These are phyloP conservation scores for Phellinidium pouzarii DNA, from an alignment of 1,284 basidiomycete genomes.

Conservation along the genomic window DNA sequence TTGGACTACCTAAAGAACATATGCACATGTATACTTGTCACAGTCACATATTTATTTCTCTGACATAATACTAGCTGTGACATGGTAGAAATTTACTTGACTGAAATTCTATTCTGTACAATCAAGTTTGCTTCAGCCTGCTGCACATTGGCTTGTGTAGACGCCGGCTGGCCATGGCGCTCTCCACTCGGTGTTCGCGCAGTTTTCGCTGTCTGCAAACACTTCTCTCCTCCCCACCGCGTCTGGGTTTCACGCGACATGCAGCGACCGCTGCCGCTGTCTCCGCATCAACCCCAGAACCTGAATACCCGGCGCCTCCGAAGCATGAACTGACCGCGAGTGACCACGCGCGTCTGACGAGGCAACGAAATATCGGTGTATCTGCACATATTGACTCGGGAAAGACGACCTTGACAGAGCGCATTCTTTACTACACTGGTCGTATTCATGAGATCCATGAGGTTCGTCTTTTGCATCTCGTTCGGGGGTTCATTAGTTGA, in stretches of 20 bases:
- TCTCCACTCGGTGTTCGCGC: conserved; percentile 5
- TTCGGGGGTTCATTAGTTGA: conserved; percentile 12
- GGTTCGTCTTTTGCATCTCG: conserved; percentile 41
- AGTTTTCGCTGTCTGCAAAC: not conserved
- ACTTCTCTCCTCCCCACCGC: not conserved
- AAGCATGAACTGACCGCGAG: conserved; percentile 41
- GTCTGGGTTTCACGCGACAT: conserved; percentile 5
- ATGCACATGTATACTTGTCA: too few species aligned
- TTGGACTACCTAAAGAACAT: too few species aligned
- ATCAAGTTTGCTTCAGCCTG: not conserved
- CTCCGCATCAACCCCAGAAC: conserved; percentile 5
- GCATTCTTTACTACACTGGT: conserved; percentile 95
- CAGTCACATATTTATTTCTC: too few species aligned
- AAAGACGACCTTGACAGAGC: conserved; percentile 98
- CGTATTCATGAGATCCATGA: conserved; percentile 96
- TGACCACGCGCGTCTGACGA: conserved; percentile 51
- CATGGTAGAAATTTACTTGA: not conserved
- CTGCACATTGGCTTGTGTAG: conserved; percentile 19
- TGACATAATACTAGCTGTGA: too few species aligned
- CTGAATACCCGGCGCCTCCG: not conserved
- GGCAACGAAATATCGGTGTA: conserved; percentile 76
- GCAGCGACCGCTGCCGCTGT: conserved; percentile 20
- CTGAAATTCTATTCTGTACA: not conserved
- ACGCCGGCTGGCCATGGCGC: conserved; percentile 6
- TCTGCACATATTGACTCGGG: conserved; percentile 96